Evolutionary conservation across 1,284 basidiomycete genomes (phyloP).

Genomic region (Ceratobasidium sp.): DNA sequence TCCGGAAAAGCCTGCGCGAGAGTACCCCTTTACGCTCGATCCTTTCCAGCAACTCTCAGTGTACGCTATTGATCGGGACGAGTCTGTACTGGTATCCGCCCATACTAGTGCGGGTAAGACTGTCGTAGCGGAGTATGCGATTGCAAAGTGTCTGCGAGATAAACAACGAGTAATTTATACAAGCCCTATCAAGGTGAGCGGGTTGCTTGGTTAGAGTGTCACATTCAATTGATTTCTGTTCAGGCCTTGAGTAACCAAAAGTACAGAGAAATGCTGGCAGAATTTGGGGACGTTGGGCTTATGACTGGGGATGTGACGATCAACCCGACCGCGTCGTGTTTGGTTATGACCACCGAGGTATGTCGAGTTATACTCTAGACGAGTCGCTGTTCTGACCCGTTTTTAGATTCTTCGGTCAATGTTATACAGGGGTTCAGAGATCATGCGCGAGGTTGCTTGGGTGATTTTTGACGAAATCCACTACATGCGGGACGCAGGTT

Average conservation of each 20-base stretch:
- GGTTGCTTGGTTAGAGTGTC: constrained; percentile 45
- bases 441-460: constrained; percentile 99
- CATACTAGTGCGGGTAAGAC: constrained; percentile 99
- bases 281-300: constrained; percentile 97
- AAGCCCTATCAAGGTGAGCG: constrained; percentile 95
- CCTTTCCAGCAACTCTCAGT: constrained; percentile 98
- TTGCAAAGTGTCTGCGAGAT: constrained; percentile 92
- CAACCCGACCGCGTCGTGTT: constrained; percentile 95
- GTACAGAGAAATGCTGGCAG: constrained; percentile 96
- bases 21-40: constrained; percentile 97
- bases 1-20: constrained; percentile 88
- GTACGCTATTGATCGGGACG: constrained; percentile 95
- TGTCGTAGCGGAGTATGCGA: constrained; percentile 99
- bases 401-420: constrained; percentile 95
- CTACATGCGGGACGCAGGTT: constrained; percentile 96
- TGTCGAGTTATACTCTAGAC: constrained; percentile 51
- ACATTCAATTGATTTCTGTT: constrained; percentile 2
- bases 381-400: neutral
- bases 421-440: constrained; percentile 98
- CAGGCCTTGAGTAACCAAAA: constrained; percentile 98
- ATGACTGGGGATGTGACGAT: constrained; percentile 99
- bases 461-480: constrained; percentile 99
- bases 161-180: constrained; percentile 99
- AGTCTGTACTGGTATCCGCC: constrained; percentile 98
- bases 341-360: constrained; percentile 99